Evolutionary conservation across 2,329 filamentous ascomycete genomes (phyloP).

Genomic region (Diaporthe sp.): DNA sequence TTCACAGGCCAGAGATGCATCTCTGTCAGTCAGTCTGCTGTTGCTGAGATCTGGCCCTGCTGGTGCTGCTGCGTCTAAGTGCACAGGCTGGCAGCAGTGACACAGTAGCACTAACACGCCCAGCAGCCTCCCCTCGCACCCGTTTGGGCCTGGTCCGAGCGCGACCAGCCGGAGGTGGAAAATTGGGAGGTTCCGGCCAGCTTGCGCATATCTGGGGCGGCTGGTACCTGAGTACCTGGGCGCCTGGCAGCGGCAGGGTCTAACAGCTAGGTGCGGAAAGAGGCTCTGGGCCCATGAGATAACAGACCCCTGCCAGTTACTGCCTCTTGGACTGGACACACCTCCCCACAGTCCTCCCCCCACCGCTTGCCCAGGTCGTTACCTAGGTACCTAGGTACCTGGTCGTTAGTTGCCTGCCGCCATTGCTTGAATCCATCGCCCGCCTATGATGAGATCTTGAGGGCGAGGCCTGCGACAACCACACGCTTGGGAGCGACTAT

Average conservation of each 20-base stretch:
- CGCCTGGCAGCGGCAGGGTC: background rate
- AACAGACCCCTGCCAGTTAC: background rate
- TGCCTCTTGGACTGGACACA: background rate
- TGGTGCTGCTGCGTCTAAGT: slow-evolving; percentile 10
- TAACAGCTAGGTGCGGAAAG: background rate
- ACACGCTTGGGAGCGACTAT: background rate
- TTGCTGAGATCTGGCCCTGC: slow-evolving; percentile 40
- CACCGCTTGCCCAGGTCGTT: background rate
- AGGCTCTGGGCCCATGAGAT: background rate
- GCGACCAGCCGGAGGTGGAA: slow-evolving; percentile 33
- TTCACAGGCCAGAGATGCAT: slow-evolving; percentile 32
- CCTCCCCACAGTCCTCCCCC: background rate
- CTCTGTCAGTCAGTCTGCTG: slow-evolving; percentile 1
- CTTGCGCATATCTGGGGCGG: background rate
- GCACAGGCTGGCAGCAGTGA: slow-evolving; percentile 32
- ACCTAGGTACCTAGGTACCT: background rate
- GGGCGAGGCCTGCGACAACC: background rate
- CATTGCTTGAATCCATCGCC: background rate
- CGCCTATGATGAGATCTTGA: background rate
- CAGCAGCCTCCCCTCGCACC: background rate
- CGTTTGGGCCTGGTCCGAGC: slow-evolving; percentile 1
- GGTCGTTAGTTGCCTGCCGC: background rate
- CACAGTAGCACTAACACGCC: slow-evolving; percentile 40
- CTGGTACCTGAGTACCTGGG: background rate
- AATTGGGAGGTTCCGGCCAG: slow-evolving; percentile 34